Base-by-base conservation (phyloP, 495 filamentous ascomycete species). In the Lophium mytilinum region DNA sequence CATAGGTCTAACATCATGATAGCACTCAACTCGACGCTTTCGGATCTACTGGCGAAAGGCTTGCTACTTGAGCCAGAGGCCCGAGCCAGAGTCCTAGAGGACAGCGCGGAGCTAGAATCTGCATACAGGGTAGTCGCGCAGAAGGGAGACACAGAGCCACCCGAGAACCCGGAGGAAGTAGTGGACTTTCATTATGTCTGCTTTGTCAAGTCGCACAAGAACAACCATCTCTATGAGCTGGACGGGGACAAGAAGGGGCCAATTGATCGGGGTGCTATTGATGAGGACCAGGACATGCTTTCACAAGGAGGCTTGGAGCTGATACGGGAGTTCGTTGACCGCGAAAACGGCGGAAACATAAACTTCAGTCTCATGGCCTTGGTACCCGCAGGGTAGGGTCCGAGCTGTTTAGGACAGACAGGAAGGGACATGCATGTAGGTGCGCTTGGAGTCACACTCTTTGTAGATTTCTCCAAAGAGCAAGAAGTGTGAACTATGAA, bases 401-500 rank as follows among this genome's bases (percentile, higher is more conserved):
- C 24, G 6, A 6, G 24, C 24, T 30, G 24, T 30, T 30, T 6
- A 6, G 6, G 24, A 30, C 24, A 30, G 24, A 6, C 24, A 30
- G 24, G 21, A 15, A 7, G 5, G n/a, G 18, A 14, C 11, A 35
- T 45, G 12, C 3, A 64, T 68, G 66, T 68, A 58, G 64, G 61
- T 62, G 50, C 53, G 50, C 61, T 53, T 52, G 66, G 66, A 69
- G 66, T 69, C 66, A 66, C 66, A 69, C 61, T 62, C 58, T 63
- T 58, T 60, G 64, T 62, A 47, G 51, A 40, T 1, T 24, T 57
- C 58, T 60, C 61, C 18, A 37, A 63, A 56, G 58, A 64, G 57
- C 55, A 54, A 54, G 50, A 55, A 66, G 63, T 61, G 64, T 61
- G 66, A 69, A 69, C 66, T 69, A 69, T 69, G 66, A 69, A 58